Base-by-base conservation (phyloP, 2,329 filamentous ascomycete species). In the Cercospora beticola region DNA sequence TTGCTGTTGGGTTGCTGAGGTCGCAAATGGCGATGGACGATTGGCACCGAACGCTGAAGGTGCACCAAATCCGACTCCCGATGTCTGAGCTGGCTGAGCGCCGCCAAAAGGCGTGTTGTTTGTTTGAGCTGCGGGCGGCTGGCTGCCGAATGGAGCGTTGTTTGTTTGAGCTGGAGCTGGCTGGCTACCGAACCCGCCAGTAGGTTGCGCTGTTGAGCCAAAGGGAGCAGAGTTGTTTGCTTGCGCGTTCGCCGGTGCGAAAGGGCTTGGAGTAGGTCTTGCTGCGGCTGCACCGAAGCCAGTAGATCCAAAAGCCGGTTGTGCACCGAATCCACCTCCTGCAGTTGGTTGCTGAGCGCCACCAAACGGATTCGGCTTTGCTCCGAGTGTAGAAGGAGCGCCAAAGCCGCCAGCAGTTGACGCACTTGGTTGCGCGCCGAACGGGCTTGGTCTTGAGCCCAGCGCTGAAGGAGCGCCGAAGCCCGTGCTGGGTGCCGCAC, bases 11-110 rank as follows among this genome's bases (percentile, higher is more conserved):
- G 68, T 66, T 23, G 82, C 77, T 18, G 82, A 77, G 66, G 83
- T 78, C 14, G 81, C 82, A 71, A 85, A 84, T 1, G 80, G 75
- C 60, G 74, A 77, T 21, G 67, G 73, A 64, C 68, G 75, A 76
- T 52, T 68, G 18, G 70, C 72, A 16, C 74, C 71, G 18, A 76
- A 73, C 21, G 70, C 66, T n/a, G 72, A 71, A 8, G 74, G 65
- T 54, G 73, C 67, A 43, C 69, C 67, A 33, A 73, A 73, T 28
- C 40, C 67, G 1, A 66, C 62, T 12, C 58, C 61, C 7, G 28
- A 40, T 36, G 64, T 61, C 49, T 71, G 69, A 14, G 62, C 46
- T 43, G 23, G 60, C 31, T 62, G 43, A 10, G 43, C 7, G 43
- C 43, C n/a, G 57, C 52, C 52, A 57, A 57, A 57, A 16, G 52